These are phyloP conservation scores for Lecanicillium sp. DNA, from an alignment of 2,329 filamentous ascomycete genomes.

Conservation along the genomic window DNA sequence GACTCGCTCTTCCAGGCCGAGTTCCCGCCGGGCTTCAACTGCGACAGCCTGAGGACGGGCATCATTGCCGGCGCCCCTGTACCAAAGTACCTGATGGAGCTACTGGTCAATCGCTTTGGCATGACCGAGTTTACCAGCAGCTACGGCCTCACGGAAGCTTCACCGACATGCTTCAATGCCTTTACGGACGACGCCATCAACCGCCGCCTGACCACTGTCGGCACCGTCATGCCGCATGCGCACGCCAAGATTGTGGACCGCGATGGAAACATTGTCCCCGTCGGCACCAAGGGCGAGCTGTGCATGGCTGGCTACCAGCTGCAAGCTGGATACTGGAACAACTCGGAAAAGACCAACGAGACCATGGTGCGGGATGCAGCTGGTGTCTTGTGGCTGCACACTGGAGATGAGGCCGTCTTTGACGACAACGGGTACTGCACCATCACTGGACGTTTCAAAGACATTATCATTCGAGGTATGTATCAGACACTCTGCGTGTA, in stretches of 20 bases:
- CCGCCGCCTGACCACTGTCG: conserved; percentile 62
- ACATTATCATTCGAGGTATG: conserved; percentile 66
- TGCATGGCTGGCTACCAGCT: conserved; percentile 74
- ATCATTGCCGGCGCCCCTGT: conserved; percentile 76
- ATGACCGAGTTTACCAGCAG: conserved; percentile 69
- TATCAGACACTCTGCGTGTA: conserved; percentile 1
- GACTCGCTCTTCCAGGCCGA: conserved; percentile 52
- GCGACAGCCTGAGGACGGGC: conserved; percentile 57
- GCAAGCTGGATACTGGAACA: conserved; percentile 60
- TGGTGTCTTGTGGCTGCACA: conserved; percentile 54
- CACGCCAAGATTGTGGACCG: conserved; percentile 71
- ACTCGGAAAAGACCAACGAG: conserved; percentile 64
- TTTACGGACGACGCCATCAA: conserved; percentile 65
- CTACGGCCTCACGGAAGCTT: conserved; percentile 70
- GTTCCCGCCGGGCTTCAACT: conserved; percentile 31
- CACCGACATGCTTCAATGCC: conserved; percentile 74
- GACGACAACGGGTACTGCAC: conserved; percentile 62
- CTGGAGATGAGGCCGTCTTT: conserved; percentile 62
- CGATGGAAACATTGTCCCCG: conserved; percentile 55
- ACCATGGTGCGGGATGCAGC: conserved; percentile 45
- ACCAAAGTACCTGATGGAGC: conserved; percentile 66
- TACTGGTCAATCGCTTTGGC: conserved; percentile 61
- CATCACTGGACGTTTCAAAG: conserved; percentile 71
- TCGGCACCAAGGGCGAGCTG: conserved; percentile 64
- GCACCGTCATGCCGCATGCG: conserved; percentile 67